Percentiles rank a stretch among this genome's conserved stretches.
Evolutionary conservation across 257 asterid genomes (phyloP).

Genomic region (Leptodermis oblonga): DNA sequence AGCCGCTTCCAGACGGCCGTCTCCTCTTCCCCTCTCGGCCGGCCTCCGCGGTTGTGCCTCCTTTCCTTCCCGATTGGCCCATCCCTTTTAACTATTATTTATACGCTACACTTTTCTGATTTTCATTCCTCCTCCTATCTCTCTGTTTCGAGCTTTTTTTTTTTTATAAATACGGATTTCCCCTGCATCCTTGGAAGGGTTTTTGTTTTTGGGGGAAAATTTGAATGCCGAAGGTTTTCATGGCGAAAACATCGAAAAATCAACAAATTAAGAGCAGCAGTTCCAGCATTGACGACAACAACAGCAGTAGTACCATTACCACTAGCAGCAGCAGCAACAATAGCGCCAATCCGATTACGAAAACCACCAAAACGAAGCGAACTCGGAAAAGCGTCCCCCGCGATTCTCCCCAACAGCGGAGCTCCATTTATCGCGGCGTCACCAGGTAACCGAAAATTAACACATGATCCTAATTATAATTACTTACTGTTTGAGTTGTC

Average conservation of each 20-base stretch:
- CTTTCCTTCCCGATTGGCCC: conserved; percentile 8
- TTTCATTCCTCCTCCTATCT: neutral
- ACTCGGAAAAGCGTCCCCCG: conserved; percentile 66
- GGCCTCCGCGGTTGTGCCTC: conserved; percentile 11
- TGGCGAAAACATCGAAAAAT: conserved; percentile 66
- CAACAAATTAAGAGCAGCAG: conserved; percentile 22
- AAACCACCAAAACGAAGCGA: conserved; percentile 32
- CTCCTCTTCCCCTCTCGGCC: conserved; percentile 27
- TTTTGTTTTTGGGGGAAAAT: neutral
- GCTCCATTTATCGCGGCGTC: conserved; percentile 86
- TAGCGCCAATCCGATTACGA: conserved; percentile 2
- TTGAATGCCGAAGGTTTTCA: conserved; percentile 13
- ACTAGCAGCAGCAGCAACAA: neutral
- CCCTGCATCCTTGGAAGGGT: no score
- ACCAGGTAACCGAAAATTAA: conserved; percentile 49
- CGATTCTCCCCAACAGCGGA: conserved; percentile 79
- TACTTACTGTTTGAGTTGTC: no score
- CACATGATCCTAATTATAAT: conserved; percentile 4
- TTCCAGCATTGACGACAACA: conserved; percentile 3
- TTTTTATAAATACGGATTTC: neutral
- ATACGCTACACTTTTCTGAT: neutral
- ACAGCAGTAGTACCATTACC: neutral
- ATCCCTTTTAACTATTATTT: neutral
- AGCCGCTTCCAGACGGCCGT: conserved; percentile 51
- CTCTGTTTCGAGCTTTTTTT: neutral